phyloP scores from a whole-genome alignment of 1,139 yeast species.

The Kodamaea ohmeri region DNA sequence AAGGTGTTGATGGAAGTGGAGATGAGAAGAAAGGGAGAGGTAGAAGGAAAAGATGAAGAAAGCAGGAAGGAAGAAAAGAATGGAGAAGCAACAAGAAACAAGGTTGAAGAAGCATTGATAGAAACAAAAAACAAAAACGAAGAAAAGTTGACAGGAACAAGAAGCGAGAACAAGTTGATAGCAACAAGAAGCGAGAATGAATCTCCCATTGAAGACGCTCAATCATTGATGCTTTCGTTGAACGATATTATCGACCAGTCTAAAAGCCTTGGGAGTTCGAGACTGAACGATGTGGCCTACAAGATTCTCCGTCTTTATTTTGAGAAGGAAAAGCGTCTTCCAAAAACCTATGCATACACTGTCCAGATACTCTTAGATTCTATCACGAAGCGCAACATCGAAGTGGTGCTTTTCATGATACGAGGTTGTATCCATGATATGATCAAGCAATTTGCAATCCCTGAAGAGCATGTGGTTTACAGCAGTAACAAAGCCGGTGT shows the following conservation, averaged over 20 bases:
- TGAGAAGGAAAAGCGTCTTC: constrained; percentile 11
- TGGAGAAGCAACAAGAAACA: not conserved
- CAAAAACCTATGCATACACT: constrained; percentile 15
- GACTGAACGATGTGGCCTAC: constrained; percentile 15
- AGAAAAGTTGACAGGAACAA: no score
- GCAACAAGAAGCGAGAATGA: no score
- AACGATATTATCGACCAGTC: no score
- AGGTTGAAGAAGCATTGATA: no score
- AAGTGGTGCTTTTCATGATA: constrained; percentile 17
- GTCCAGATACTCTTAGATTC: constrained; percentile 13
- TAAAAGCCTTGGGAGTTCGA: no score
- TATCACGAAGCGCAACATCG: constrained; percentile 9
- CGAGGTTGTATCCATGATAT: constrained; percentile 28
- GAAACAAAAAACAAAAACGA: no score
- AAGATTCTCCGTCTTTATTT: constrained; percentile 20
- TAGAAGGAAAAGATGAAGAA: not conserved
- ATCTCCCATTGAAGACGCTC: no score
- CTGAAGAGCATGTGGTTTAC: constrained; percentile 20
- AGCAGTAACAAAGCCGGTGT: constrained; percentile 12
- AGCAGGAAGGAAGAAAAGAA: constrained; percentile 6
- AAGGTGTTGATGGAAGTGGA: constrained; percentile 15
- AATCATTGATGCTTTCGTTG: no score
- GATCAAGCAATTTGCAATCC: constrained; percentile 21
- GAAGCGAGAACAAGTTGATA: no score
- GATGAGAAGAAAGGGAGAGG: constrained; percentile 5